phyloP scores from a whole-genome alignment of 2,329 filamentous ascomycete species.

The Coniochaeta prunicola region DNA sequence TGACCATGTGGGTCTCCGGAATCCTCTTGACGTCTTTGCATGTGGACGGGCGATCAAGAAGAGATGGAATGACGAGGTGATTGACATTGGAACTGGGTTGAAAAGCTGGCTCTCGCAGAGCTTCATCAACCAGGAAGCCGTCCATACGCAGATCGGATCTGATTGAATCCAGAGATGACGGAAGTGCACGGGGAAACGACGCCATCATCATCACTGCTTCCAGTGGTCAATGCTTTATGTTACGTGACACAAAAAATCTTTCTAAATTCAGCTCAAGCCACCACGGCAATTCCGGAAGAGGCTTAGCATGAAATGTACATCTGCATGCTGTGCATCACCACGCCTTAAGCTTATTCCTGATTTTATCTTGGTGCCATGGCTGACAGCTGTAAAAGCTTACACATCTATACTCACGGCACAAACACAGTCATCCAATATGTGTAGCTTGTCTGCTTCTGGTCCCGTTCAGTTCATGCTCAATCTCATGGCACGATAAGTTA shows the following conservation, averaged over 20 bases:
- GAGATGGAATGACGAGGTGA: neutral
- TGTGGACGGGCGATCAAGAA: neutral
- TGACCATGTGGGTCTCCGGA: neutral
- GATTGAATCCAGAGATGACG: neutral
- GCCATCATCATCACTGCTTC: neutral
- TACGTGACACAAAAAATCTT: neutral
- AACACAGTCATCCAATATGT: too few relatives aligned
- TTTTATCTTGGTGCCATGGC: neutral
- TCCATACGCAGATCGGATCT: too few relatives aligned
- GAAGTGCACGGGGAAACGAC: neutral
- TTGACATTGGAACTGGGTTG: too few relatives aligned
- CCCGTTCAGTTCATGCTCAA: too few relatives aligned
- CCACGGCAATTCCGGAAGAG: neutral
- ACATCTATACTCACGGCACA: too few relatives aligned
- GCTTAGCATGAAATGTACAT: neutral
- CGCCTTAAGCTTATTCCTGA: neutral
- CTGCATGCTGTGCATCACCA: neutral
- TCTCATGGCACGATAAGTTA: too few relatives aligned
- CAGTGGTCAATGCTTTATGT: neutral
- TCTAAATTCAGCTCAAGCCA: neutral
- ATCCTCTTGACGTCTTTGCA: neutral
- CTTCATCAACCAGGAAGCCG: neutral
- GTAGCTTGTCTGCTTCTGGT: too few relatives aligned
- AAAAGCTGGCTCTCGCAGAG: neutral
- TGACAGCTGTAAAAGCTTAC: too few relatives aligned